Evolutionary conservation across 306 rosid species (phyloP).

Genomic region (Cucumis cinereus): DNA sequence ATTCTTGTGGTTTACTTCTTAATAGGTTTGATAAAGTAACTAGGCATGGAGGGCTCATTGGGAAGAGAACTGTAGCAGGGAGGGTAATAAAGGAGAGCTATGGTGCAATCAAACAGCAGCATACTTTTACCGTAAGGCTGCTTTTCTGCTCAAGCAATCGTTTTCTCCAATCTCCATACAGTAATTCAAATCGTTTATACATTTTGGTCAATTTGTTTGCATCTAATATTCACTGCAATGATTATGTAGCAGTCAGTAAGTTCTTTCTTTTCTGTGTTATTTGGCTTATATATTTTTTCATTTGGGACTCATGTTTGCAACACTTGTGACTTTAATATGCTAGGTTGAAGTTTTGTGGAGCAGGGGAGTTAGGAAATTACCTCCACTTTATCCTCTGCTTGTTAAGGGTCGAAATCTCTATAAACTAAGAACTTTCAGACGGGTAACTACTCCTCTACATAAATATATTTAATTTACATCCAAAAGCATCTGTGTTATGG

Average conservation of each 20-base stretch:
- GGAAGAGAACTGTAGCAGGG: constrained; percentile 66
- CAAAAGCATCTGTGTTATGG: not conserved
- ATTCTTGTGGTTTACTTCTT: constrained; percentile 7
- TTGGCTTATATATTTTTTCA: not conserved
- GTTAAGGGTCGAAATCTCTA: constrained; percentile 85
- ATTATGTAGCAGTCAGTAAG: too few relatives aligned
- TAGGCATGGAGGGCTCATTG: constrained; percentile 38
- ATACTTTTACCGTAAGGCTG: constrained; percentile 63
- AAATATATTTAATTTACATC: not conserved
- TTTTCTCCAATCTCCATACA: not conserved
- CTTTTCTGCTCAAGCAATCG: not conserved
- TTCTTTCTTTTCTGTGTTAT: too few relatives aligned
- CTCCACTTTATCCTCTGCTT: constrained; percentile 52
- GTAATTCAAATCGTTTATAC: not conserved
- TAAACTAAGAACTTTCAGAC: constrained; percentile 57
- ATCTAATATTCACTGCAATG: not conserved
- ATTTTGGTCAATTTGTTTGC: not conserved
- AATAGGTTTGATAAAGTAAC: constrained; percentile 54
- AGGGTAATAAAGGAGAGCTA: constrained; percentile 74
- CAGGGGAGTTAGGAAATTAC: constrained; percentile 41
- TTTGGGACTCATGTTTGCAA: not conserved
- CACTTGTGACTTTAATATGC: constrained; percentile 5
- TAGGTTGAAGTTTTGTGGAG: constrained; percentile 85
- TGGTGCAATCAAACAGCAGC: constrained; percentile 73
- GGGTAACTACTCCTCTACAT: constrained; percentile 22